phyloP scores from a whole-genome alignment of 345 rosid species.

The Lagerstroemia speciosa region DNA sequence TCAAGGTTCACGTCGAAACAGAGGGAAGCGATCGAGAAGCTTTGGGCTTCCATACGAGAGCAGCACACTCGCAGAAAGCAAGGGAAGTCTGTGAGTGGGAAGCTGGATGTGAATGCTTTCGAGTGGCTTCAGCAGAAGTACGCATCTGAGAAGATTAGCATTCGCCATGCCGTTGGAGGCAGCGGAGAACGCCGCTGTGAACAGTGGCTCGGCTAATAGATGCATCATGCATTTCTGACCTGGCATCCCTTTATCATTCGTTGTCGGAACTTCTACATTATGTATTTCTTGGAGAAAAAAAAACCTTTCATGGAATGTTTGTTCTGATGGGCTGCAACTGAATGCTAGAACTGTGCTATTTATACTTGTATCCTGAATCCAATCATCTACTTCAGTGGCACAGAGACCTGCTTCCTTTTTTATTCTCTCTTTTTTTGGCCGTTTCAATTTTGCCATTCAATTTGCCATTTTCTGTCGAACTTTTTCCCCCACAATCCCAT shows the following conservation, averaged over 20 bases:
- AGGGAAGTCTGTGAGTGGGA: constrained; percentile 83
- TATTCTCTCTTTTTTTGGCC: too few species aligned
- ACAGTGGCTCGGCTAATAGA: constrained; percentile 86
- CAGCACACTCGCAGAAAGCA: constrained; percentile 79
- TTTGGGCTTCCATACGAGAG: constrained; percentile 79
- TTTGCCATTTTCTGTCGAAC: constrained; percentile 24
- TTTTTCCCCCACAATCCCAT: constrained; percentile 34
- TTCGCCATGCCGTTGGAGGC: constrained; percentile 74
- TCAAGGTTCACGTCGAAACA: constrained; percentile 69
- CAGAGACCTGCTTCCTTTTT: constrained; percentile 37
- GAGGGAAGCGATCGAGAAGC: constrained; percentile 77
- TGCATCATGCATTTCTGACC: neutral
- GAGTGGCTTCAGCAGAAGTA: constrained; percentile 87
- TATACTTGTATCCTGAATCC: too few species aligned
- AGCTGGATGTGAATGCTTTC: constrained; percentile 84
- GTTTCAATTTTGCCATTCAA: too few species aligned
- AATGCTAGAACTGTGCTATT: neutral
- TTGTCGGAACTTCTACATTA: neutral
- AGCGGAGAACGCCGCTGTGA: constrained; percentile 78
- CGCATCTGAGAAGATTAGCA: constrained; percentile 77
- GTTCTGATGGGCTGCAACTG: neutral
- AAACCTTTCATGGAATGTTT: neutral
- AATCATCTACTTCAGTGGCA: neutral
- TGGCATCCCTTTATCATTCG: neutral
- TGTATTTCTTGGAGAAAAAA: neutral